phyloP scores from a whole-genome alignment of 2,329 filamentous ascomycete species.

The Diaporthe australafricana region DNA sequence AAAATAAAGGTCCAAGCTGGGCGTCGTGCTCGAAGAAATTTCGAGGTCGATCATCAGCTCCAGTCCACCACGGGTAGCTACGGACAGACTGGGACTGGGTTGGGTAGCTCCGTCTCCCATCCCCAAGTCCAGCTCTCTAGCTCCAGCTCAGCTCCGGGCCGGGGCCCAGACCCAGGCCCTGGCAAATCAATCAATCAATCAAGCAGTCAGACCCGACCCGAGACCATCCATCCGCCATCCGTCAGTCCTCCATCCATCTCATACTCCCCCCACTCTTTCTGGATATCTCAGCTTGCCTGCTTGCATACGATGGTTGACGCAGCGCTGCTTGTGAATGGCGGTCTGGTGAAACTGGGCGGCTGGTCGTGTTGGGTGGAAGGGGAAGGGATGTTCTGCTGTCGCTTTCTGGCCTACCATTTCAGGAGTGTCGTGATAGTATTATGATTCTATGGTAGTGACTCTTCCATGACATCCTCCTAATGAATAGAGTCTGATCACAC shows the following conservation, averaged over 20 bases:
- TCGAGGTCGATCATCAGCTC: constrained; percentile 8
- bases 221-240: constrained; percentile 23
- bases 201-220: constrained; percentile 23
- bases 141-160: constrained; percentile 16
- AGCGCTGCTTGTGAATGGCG: constrained; percentile 9
- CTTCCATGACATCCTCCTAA: neutral
- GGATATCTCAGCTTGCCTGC: constrained; percentile 6
- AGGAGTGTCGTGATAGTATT: neutral
- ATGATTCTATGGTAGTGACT: too few species aligned
- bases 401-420: neutral
- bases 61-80: neutral
- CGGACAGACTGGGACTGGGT: neutral
- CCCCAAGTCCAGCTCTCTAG: neutral
- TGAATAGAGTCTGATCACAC: constrained; percentile 5
- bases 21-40: neutral
- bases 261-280: constrained; percentile 2
- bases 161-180: constrained; percentile 2
- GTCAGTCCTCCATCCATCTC: neutral
- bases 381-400: neutral
- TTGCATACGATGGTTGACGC: constrained; percentile 8
- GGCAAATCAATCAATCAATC: constrained; percentile 4
- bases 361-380: neutral
- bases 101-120: neutral
- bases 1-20: constrained; percentile 3
- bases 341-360: constrained; percentile 22